Evolutionary conservation across 164 flowering plant species (phyloP), one percentile per base, ranked within the genome.

Genomic region (Vitis rupestris): DNA sequence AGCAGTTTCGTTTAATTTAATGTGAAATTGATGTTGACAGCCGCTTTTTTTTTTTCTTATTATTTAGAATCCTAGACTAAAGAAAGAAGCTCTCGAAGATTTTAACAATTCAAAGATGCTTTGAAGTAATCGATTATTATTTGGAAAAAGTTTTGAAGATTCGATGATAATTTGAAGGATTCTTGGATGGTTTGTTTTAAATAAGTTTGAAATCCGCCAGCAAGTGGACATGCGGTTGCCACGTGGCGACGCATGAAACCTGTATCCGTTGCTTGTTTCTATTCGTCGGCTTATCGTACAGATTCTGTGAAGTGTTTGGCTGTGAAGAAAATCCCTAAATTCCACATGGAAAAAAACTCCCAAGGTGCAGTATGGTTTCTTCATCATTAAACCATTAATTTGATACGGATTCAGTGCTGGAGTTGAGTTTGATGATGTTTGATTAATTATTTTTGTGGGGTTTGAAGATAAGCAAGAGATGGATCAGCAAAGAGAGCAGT

Each of bases 401-500:
- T 11, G 37, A 56, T 4, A 1, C 6, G 23, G 59, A 15, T 16
- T 9, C 59, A 56, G 10, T 9, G 9, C 14, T 8, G 19, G 19
- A 16, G 29, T 56, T 56, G 59, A 9, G 16, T n/a, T 56, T n/a
- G 59, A 16, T 56, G 1, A n/a, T 56, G 19, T 56, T n/a, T 16
- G 16, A 16, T 55, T 56, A 15, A 37, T 55, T 17, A 19, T 2
- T 55, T 47, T 66, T 55, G 49, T 67, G 23, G 15, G 44, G 3
- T 59, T 57, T 57, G 70, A 49, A 55, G 68, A 55, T 10, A 7
- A 48, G 64, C 65, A 67, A 50, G 62, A n/a, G 10, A 65, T 59
- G 80, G 82, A 81, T 60, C 68, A 56, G 19, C 5, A 37, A 10
- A 72, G 64, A 57, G 88, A 81, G 61, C 56, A 37, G 61, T 15